Evolutionary conservation across 371 early-diverging fungal genomes (phyloP).

Genomic region (Mucor saturninus): DNA sequence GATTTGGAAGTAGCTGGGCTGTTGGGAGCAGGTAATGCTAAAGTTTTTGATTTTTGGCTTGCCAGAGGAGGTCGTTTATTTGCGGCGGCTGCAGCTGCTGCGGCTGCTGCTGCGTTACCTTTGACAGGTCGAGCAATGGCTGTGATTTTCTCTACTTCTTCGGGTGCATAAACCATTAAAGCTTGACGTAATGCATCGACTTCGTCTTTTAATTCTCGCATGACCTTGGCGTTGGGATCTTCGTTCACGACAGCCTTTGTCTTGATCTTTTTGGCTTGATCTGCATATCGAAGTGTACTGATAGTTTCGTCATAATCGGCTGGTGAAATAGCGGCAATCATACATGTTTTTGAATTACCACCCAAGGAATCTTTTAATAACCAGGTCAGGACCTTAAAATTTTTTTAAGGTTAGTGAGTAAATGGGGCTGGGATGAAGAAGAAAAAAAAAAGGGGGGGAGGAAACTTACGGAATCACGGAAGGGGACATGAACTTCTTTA

Average conservation of each 20-base stretch:
- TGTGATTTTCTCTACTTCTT: conserved; percentile 42
- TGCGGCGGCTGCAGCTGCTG: background rate
- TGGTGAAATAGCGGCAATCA: conserved; percentile 85
- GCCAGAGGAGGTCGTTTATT: conserved; percentile 2
- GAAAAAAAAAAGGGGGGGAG: conserved; percentile 45
- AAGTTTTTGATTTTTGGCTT: conserved; percentile 4
- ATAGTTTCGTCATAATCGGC: conserved; percentile 85
- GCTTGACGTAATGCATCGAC: conserved; percentile 67
- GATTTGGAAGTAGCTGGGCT: conserved; percentile 13
- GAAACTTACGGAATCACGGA: conserved; percentile 77
- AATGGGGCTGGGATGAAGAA: no score
- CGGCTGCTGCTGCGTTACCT: background rate
- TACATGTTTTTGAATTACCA: conserved; percentile 90
- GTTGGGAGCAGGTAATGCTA: background rate
- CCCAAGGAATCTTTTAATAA: conserved; percentile 90
- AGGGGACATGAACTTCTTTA: conserved; percentile 69
- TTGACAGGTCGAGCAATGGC: conserved; percentile 27
- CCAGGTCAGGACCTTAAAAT: conserved; percentile 72
- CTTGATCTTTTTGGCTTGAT: conserved; percentile 87
- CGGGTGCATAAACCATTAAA: conserved; percentile 62
- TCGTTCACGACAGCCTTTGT: conserved; percentile 91
- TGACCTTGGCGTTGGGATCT: conserved; percentile 76
- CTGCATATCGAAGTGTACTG: conserved; percentile 92
- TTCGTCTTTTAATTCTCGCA: conserved; percentile 85
- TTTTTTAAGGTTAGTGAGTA: no score